A percentile compares a stretch with the other conserved stretches of the same genome.
These are phyloP conservation scores for Echria macrotheca DNA, from an alignment of 495 filamentous ascomycete genomes.

Conservation along the genomic window DNA sequence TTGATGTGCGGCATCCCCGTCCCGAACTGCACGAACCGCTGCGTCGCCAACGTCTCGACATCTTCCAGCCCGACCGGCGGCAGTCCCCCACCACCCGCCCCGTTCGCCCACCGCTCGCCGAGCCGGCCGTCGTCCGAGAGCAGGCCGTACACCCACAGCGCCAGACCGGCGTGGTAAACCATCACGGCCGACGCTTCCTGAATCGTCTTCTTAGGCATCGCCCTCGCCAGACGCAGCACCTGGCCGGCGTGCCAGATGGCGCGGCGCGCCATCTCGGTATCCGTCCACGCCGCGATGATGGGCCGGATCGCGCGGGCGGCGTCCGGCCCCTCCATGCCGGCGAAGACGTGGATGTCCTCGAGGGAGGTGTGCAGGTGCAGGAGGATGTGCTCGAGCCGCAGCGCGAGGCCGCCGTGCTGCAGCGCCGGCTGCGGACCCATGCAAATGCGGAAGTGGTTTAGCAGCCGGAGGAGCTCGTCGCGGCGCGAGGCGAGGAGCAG, in stretches of 20 bases:
- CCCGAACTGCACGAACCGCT: slow-evolving; percentile 8
- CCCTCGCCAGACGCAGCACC: slow-evolving; percentile 43
- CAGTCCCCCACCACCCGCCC: not conserved
- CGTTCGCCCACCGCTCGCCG: not conserved
- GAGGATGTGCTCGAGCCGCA: slow-evolving; percentile 38
- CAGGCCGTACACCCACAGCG: slow-evolving; percentile 11
- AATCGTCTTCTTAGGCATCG: not conserved
- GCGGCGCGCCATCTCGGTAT: slow-evolving; percentile 37
- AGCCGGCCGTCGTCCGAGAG: not conserved
- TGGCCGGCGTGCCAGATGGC: slow-evolving; percentile 56
- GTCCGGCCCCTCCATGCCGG: slow-evolving; percentile 49
- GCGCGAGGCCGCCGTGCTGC: not conserved
- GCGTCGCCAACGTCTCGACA: slow-evolving; percentile 6
- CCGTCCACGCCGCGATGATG: slow-evolving; percentile 43
- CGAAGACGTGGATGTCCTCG: slow-evolving; percentile 53
- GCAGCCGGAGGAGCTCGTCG: slow-evolving; percentile 9
- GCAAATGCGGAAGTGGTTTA: slow-evolving; percentile 5
- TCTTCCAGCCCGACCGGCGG: slow-evolving; percentile 9
- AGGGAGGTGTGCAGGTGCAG: slow-evolving; percentile 51
- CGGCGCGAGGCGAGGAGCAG: slow-evolving; percentile 1
- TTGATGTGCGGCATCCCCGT: not conserved
- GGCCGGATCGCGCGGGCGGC: slow-evolving; percentile 42
- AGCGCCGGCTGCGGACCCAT: slow-evolving; percentile 1
- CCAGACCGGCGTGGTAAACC: slow-evolving; percentile 9
- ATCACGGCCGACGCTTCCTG: not conserved